A percentile compares a stretch with the other conserved stretches of the same genome.
Conservation (phyloP, 495 filamentous ascomycete species). For the Zalerion maritima region DNA sequence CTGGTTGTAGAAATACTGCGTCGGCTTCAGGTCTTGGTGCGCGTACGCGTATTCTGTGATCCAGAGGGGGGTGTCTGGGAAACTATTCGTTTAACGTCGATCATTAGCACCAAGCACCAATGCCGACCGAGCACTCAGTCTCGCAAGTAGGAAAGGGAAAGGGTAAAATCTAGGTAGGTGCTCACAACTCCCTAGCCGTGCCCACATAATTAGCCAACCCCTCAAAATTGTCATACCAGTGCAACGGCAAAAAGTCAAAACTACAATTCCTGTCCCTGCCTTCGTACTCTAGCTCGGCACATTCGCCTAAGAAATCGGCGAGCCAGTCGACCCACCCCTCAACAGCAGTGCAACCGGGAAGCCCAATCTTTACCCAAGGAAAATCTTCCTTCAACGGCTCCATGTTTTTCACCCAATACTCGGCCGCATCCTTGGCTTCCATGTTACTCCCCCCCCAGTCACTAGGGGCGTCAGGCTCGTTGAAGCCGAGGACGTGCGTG, state of each 20-base stretch:
- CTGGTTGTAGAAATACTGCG: constrained; percentile 51
- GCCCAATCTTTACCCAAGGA: constrained; percentile 42
- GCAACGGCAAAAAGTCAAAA: constrained; percentile 57
- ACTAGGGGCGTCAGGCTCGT: constrained; percentile 50
- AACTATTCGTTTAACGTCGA: constrained; percentile 14
- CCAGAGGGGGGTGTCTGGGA: constrained; percentile 49
- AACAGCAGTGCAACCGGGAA: constrained; percentile 43
- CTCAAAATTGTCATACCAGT: constrained; percentile 68
- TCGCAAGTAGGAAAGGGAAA: neutral
- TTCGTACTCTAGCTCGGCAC: constrained; percentile 26
- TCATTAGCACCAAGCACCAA: neutral
- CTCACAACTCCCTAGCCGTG: constrained; percentile 11
- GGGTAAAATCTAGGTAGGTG: constrained; percentile 9
- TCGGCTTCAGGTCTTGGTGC: constrained; percentile 32
- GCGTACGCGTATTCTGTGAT: constrained; percentile 54
- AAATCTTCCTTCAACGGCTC: constrained; percentile 43
- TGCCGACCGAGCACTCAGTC: constrained; percentile 1
- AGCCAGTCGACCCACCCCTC: constrained; percentile 47
- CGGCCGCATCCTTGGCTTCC: constrained; percentile 39
- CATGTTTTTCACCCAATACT: constrained; percentile 50
- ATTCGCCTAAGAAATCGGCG: constrained; percentile 41
- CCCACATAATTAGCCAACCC: constrained; percentile 59
- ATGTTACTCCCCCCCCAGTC: constrained; percentile 45
- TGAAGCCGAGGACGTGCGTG: constrained; percentile 52
- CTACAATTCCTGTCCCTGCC: constrained; percentile 35